These are phyloP conservation scores for Salvia splendens DNA, from an alignment of 257 asterid species.

Conservation along the genomic window DNA sequence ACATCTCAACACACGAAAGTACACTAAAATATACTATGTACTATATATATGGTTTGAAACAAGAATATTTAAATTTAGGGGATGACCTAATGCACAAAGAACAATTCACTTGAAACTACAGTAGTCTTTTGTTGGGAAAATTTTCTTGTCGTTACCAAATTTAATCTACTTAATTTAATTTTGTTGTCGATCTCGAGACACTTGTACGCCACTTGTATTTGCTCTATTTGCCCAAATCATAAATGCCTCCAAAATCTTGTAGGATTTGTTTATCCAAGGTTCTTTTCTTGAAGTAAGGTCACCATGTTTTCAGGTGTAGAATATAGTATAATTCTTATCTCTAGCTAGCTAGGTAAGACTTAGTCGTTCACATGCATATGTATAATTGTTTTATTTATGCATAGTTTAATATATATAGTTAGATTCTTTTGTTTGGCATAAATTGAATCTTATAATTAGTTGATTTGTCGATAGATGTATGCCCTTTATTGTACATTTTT, in stretches of 20 bases:
- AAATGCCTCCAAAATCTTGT: conserved; percentile 38
- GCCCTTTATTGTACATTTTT: background rate
- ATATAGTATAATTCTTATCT: background rate
- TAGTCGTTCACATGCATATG: conserved; percentile 37
- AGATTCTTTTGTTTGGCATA: conserved; percentile 34
- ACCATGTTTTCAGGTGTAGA: conserved; percentile 31
- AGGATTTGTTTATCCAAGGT: conserved; percentile 38
- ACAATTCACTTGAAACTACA: conserved; percentile 28
- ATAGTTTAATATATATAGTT: conserved; percentile 20
- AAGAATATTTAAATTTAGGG: conserved; percentile 13
- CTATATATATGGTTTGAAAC: conserved; percentile 3
- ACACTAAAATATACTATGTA: background rate
- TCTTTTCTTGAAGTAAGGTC: conserved; percentile 37
- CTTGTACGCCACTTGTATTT: conserved; percentile 35
- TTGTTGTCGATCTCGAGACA: conserved; percentile 29
- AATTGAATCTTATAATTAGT: background rate
- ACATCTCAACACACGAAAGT: background rate
- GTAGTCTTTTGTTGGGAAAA: conserved; percentile 26
- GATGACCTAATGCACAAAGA: conserved; percentile 29
- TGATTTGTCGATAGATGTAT: background rate
- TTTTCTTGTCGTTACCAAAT: conserved; percentile 36
- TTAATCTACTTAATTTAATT: conserved; percentile 6
- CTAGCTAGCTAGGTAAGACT: conserved; percentile 3
- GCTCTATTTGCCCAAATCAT: conserved; percentile 31
- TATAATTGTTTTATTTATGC: conserved; percentile 5